Conservation (phyloP, 2,329 filamentous ascomycete genomes). For the Fusarium sp. region DNA sequence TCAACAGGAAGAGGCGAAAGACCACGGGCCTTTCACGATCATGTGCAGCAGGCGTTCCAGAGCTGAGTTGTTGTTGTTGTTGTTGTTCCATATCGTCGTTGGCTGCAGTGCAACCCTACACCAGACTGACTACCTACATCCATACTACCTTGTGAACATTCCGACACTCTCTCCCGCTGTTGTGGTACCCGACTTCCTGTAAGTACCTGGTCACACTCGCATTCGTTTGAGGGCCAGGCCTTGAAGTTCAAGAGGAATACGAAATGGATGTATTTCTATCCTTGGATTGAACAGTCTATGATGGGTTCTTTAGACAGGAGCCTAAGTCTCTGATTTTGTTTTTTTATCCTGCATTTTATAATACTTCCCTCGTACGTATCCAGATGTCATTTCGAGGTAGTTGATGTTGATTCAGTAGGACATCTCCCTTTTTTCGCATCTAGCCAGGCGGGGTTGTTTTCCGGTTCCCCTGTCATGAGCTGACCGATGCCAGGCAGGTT, state of each 20-base stretch:
- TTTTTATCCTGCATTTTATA: too few species aligned
- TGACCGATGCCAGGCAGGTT: constrained; percentile 16
- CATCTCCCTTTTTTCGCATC: too few species aligned
- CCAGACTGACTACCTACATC: background rate
- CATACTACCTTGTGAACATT: constrained; percentile 4
- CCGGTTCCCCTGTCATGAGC: background rate
- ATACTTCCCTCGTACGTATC: background rate
- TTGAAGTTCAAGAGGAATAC: too few species aligned
- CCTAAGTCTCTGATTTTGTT: background rate
- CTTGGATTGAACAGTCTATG: background rate
- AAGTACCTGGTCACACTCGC: constrained; percentile 17
- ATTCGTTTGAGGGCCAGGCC: constrained; percentile 14
- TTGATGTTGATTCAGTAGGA: background rate
- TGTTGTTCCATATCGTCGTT: background rate
- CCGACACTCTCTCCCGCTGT: too few species aligned
- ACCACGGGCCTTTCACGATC: constrained; percentile 9
- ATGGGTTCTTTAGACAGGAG: background rate
- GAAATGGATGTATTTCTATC: too few species aligned
- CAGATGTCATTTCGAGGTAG: background rate
- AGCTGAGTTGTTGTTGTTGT: constrained; percentile 14
- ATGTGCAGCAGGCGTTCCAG: constrained; percentile 7
- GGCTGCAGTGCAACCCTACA: constrained; percentile 35
- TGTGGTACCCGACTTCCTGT: constrained; percentile 10
- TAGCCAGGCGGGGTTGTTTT: background rate
- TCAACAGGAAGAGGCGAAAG: background rate